Conservation (phyloP, 164 flowering plant genomes). For the Chimonanthus salicifolius region DNA sequence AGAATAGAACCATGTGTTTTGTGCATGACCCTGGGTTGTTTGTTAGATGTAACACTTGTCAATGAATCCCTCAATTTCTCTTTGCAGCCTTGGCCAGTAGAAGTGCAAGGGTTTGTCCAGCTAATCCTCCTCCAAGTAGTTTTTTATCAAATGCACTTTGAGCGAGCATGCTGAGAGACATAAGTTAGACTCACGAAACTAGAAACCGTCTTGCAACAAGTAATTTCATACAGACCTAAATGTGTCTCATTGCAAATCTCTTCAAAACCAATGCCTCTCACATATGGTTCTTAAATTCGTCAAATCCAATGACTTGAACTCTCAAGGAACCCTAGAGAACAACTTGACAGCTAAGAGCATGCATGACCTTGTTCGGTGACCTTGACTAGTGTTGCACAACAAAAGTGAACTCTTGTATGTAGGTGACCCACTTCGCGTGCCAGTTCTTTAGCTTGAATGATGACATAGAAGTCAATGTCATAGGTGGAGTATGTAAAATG, state of each 20-base stretch:
- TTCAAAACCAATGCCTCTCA: neutral
- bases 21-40: neutral
- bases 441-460: neutral
- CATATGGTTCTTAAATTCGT: neutral
- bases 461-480: neutral
- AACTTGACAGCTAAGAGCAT: neutral
- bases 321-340: neutral
- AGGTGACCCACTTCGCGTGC: neutral
- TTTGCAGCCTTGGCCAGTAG: neutral
- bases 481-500: neutral
- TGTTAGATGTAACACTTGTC: neutral
- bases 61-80: neutral
- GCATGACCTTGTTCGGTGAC: neutral
- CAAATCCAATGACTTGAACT: neutral
- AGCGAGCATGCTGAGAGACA: neutral
- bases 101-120: neutral
- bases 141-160: neutral
- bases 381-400: neutral
- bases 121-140: neutral
- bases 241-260: neutral
- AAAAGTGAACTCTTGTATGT: neutral
- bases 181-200: neutral
- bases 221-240: neutral
- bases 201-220: neutral
- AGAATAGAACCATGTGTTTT: neutral